Conservation (phyloP, 192 early-diverging fungal genomes). For the Dissophora ornata region DNA sequence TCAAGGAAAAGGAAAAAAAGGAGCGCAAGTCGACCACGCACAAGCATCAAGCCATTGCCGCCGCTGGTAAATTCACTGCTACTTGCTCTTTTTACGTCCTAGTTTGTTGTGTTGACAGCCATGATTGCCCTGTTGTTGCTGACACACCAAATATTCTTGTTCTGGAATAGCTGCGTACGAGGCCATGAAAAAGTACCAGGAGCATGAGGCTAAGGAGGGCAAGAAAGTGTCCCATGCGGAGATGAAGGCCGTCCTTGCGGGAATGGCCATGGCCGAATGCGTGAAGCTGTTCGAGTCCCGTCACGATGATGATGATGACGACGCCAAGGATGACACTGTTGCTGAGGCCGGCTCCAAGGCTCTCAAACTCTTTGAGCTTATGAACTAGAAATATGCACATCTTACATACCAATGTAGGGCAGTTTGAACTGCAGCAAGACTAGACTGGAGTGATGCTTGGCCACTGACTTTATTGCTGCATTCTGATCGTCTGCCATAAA, state of each 20-base stretch:
- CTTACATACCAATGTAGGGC: too few species aligned
- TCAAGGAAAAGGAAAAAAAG: slow-evolving; percentile 36
- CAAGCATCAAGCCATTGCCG: slow-evolving; percentile 48
- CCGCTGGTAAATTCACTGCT: slow-evolving; percentile 31
- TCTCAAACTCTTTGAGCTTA: slow-evolving; percentile 49
- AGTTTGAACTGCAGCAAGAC: too few species aligned
- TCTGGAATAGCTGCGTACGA: slow-evolving; percentile 40
- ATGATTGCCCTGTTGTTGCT: too few species aligned
- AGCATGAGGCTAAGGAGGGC: slow-evolving; percentile 37
- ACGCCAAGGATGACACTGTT: slow-evolving; percentile 45
- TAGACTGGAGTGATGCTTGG: too few species aligned
- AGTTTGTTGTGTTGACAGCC: neutral
- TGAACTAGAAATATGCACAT: slow-evolving; percentile 18
- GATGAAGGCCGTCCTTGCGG: slow-evolving; percentile 52
- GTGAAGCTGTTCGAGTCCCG: slow-evolving; percentile 48
- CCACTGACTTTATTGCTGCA: neutral
- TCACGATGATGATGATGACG: slow-evolving; percentile 45
- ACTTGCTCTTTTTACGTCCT: too few species aligned
- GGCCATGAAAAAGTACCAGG: slow-evolving; percentile 51
- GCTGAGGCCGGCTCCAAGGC: slow-evolving; percentile 52
- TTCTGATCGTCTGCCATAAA: neutral
- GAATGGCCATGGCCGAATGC: slow-evolving; percentile 58
- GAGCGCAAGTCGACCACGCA: slow-evolving; percentile 35
- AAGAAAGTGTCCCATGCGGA: slow-evolving; percentile 41
- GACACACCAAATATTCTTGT: neutral